Evolutionary conservation across 1,284 basidiomycete species (phyloP), one percentile per base, ranked within the genome.

Genomic region (Bothia castanella): DNA sequence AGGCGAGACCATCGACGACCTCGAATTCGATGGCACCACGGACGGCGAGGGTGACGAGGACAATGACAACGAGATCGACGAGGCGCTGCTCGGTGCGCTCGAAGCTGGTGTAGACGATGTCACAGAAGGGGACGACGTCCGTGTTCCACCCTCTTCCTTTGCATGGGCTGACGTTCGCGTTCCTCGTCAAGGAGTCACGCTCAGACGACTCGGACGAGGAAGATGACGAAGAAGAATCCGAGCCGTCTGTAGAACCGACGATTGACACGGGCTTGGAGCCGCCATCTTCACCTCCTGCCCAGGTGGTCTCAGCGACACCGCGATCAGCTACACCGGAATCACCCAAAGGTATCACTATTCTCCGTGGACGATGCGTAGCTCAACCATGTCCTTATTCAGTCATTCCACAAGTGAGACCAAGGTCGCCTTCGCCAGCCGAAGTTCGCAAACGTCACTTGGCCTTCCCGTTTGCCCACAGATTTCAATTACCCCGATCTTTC

Each of bases 41-140:
- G 75, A 80, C 25, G 74, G 74, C 17, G 79, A 74, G 14, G 69
- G 63, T 9, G 77, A 78, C 10, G 69, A 69, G 27, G 75, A 77
- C 27, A 64, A 63, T 8, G 74, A 77, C 19, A 65, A 64, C 13
- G 73, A 77, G 34, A 72, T 78, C 9, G 79, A 80, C 37, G 78
- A 81, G 30, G 79, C 81, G 23, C 69, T 78, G 5, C 68, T 79
- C 9, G 79, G 76, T 48, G 74, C 73, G 37, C 69, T 74, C 14
- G 76, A 78, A 56, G 70, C 73, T 32, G 73, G 74, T 17, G 74
- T 72, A 7, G 82, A 81, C 42, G 83, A 85, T 27, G 82, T 72
- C 20, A 82, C 77, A 4, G 83, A 85, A 49, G 82, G 77, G 52
- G 83, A 85, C 54, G 82, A 84, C 61, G 82, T 83, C 61, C 57